Percentiles rank a stretch among this genome's conserved stretches.
phyloP scores from a whole-genome alignment of 768 basidiomycete species.

The Rickenella mellea region DNA sequence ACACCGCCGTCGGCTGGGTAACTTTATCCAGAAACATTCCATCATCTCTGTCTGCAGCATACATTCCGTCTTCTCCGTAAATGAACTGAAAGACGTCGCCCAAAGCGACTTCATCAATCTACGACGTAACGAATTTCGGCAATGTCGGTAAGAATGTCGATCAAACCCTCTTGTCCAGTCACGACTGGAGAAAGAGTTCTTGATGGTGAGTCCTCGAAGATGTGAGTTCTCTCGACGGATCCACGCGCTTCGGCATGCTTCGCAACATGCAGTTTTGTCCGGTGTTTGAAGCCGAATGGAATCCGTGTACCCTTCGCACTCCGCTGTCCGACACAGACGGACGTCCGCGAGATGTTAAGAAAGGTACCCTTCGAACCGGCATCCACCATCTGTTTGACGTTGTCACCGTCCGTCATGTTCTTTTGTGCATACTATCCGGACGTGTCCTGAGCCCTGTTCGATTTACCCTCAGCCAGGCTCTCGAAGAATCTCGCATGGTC shows the following conservation, averaged over 20 bases:
- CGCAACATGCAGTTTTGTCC: slow-evolving; percentile 92
- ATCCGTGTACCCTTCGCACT: slow-evolving; percentile 97
- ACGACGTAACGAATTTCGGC: slow-evolving; percentile 99
- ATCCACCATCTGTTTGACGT: slow-evolving; percentile 99
- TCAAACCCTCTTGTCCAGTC: slow-evolving; percentile 98
- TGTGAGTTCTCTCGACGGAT: slow-evolving; percentile 99
- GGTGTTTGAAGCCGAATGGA: slow-evolving; percentile 95
- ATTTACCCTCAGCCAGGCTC: slow-evolving; percentile 78
- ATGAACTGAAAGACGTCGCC: slow-evolving; percentile 96
- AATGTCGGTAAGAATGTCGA: slow-evolving; percentile 99
- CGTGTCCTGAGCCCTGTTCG: slow-evolving; percentile 91
- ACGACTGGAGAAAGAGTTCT: slow-evolving; percentile 99
- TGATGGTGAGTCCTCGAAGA: slow-evolving; percentile 89
- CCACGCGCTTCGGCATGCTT: slow-evolving; percentile 98
- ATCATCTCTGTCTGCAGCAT: slow-evolving; percentile 95
- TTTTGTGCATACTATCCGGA: slow-evolving; percentile 97
- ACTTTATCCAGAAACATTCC: no score
- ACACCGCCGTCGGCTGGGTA: slow-evolving; percentile 83
- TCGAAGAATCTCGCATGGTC: slow-evolving; percentile 99
- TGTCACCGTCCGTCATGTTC: slow-evolving; percentile 97
- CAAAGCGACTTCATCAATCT: slow-evolving; percentile 94
- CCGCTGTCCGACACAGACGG: slow-evolving; percentile 97
- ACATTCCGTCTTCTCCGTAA: slow-evolving; percentile 99
- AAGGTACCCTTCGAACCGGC: slow-evolving; percentile 98
- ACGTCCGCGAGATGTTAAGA: slow-evolving; percentile 99